These are phyloP conservation scores for Solanum ossicruentum DNA, from an alignment of 257 asterid genomes.

Conservation along the genomic window DNA sequence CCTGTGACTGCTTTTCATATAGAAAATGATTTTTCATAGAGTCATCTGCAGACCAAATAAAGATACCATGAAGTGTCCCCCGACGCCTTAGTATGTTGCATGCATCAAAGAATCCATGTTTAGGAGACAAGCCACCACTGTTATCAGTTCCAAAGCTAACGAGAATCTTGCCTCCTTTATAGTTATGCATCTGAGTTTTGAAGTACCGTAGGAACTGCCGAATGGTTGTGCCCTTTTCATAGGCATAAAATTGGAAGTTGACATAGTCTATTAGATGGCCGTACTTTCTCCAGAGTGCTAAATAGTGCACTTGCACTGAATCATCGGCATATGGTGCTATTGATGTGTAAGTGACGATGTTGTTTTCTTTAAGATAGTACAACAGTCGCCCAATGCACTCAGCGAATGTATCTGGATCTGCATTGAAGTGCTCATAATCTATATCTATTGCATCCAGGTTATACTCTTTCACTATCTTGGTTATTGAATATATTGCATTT, in stretches of 20 bases:
- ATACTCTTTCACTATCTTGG: constrained; percentile 29
- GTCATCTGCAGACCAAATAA: constrained; percentile 85
- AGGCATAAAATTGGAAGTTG: constrained; percentile 71
- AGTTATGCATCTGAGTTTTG: constrained; percentile 42
- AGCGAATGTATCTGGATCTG: constrained; percentile 62
- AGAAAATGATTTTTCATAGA: constrained; percentile 36
- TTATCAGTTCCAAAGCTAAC: constrained; percentile 57
- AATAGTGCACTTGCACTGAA: constrained; percentile 36
- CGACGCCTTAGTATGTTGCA: constrained; percentile 27
- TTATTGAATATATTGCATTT: constrained; percentile 48
- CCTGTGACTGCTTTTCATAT: constrained; percentile 47
- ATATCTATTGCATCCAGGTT: constrained; percentile 60
- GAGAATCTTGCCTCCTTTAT: constrained; percentile 40
- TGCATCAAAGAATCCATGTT: constrained; percentile 54
- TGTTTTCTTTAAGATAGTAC: constrained; percentile 36
- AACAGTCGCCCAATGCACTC: constrained; percentile 55
- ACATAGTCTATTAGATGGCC: constrained; percentile 55
- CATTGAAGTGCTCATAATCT: constrained; percentile 59
- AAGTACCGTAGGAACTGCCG: constrained; percentile 48
- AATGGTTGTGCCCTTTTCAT: constrained; percentile 27
- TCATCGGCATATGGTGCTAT: constrained; percentile 55
- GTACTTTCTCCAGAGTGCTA: constrained; percentile 52
- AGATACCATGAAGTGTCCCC: constrained; percentile 66
- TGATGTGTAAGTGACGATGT: constrained; percentile 35
- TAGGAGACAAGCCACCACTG: constrained; percentile 53